Evolutionary conservation across 768 basidiomycete species (phyloP).

Genomic region (Zangia roseola): DNA sequence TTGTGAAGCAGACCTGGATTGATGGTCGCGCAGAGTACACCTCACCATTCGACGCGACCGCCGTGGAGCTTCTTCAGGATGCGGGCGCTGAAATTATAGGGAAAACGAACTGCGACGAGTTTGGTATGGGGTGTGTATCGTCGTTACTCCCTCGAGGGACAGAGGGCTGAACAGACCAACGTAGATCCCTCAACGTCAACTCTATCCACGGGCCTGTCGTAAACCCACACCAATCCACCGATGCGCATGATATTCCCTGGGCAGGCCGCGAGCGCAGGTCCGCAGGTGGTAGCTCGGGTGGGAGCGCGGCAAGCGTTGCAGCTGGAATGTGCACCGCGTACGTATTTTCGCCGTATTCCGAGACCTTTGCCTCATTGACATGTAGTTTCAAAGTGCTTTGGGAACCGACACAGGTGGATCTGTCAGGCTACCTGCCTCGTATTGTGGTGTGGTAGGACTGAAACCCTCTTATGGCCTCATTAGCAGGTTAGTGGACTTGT

Average conservation of each 20-base stretch:
- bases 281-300: conserved; percentile 93
- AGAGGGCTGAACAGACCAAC: background rate
- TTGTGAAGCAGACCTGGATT: background rate
- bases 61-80: conserved; percentile 58
- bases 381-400: conserved; percentile 57
- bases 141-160: background rate
- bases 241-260: conserved; percentile 19
- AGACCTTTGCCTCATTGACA: background rate
- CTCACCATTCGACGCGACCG: conserved; percentile 87
- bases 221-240: conserved; percentile 59
- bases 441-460: conserved; percentile 87
- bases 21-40: conserved; percentile 52
- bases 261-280: conserved; percentile 46
- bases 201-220: conserved; percentile 73
- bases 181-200: conserved; percentile 75
- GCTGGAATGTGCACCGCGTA: conserved; percentile 82
- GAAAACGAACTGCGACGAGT: conserved; percentile 96
- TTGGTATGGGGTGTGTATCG: conserved; percentile 88
- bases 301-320: conserved; percentile 91
- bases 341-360: conserved; percentile 31
- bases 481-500: conserved; percentile 57
- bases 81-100: conserved; percentile 73
- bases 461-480: conserved; percentile 95
- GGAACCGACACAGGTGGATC: conserved; percentile 97
- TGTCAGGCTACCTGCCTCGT: conserved; percentile 87